Base-by-base conservation (phyloP, 345 rosid genomes). In the Salix udensis region DNA sequence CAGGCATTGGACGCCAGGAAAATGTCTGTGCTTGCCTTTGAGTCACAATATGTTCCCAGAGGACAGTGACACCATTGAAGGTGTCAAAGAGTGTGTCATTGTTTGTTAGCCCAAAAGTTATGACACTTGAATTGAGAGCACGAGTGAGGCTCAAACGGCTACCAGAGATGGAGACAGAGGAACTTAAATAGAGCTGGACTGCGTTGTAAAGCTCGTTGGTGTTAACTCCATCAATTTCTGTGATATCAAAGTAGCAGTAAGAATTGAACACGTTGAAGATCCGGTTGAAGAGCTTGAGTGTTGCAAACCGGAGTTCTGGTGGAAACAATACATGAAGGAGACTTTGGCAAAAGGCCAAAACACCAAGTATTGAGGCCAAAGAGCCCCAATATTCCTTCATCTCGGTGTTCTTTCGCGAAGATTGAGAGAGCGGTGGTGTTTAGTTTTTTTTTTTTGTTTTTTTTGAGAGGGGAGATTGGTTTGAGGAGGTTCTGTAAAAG, bases 171-270 rank as follows among this genome's bases (percentile, higher is more conserved):
- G 96, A 91, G 31, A 88, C 88, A 26, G 89, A 89, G 50, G 93
- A 88, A 88, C 96, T 89, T 0, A 96, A 79, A 85, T 96, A 96
- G 44, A 96, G 94, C 86, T 96, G 99, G 77, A 91, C 96, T n/a
- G 99, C 99, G 94, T 87, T 87, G 87, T 96, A 96, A 78, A 96
- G 99, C 69, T 96, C 97, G 91, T 96, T 93, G 81, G 99, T 93
- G 90, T 96, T 96, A 19, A 96, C 97, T 60, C 98, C 99, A 79
- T 96, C 97, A 70, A 91, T 91, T 80, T 96, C 98, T 0, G 98
- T 93, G 72, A 93, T 93, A 84, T 96, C 99, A 74, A 88, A 96
- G 91, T 91, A 93, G 71, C 94, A 92, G 77, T 87, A 87, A 36
- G 91, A 31, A 42, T 91, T 89, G 84, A 91, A 89, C 75, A 88